phyloP scores from a whole-genome alignment of 2,329 filamentous ascomycete species.

The Trichoderma breve region DNA sequence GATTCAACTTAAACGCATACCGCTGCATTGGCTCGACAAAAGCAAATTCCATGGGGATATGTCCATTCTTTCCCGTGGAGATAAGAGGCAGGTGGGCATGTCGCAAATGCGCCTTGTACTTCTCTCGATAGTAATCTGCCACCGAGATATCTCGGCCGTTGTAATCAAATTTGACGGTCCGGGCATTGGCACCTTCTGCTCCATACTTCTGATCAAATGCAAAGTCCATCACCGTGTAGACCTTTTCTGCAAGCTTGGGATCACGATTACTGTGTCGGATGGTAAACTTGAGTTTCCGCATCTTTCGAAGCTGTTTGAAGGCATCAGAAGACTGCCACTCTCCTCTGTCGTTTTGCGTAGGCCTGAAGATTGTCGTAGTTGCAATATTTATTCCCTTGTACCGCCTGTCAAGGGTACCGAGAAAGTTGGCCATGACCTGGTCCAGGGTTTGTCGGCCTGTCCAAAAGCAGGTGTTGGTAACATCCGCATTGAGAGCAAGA shows the following conservation, averaged over 20 bases:
- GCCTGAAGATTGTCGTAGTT: conserved; percentile 35
- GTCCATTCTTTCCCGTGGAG: conserved; percentile 51
- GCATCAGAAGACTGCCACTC: conserved; percentile 44
- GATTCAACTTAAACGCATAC: conserved; percentile 61
- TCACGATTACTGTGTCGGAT: conserved; percentile 50
- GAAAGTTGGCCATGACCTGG: conserved; percentile 37
- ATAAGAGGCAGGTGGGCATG: conserved; percentile 55
- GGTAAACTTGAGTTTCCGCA: conserved; percentile 56
- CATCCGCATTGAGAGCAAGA: conserved; percentile 83
- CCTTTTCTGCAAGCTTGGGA: conserved; percentile 39
- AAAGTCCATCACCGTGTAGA: conserved; percentile 54
- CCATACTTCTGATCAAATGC: conserved; percentile 46
- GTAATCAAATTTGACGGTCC: conserved; percentile 54
- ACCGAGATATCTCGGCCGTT: conserved; percentile 48
- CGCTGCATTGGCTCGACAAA: conserved; percentile 53
- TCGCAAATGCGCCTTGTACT: conserved; percentile 52
- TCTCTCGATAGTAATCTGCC: conserved; percentile 54
- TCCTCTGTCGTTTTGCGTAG: conserved; percentile 30
- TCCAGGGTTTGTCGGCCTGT: conserved; percentile 41
- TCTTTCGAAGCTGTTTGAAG: conserved; percentile 54
- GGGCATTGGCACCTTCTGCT: conserved; percentile 46
- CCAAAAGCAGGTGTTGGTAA: conserved; percentile 92
- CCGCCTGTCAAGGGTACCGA: conserved; percentile 31
- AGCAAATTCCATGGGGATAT: conserved; percentile 63
- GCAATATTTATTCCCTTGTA: conserved; percentile 29